Percentiles rank a stretch among this genome's conserved stretches.
These are phyloP conservation scores for Pontederia paniculata DNA, from an alignment of 176 grass and related monocot genomes.

Conservation along the genomic window DNA sequence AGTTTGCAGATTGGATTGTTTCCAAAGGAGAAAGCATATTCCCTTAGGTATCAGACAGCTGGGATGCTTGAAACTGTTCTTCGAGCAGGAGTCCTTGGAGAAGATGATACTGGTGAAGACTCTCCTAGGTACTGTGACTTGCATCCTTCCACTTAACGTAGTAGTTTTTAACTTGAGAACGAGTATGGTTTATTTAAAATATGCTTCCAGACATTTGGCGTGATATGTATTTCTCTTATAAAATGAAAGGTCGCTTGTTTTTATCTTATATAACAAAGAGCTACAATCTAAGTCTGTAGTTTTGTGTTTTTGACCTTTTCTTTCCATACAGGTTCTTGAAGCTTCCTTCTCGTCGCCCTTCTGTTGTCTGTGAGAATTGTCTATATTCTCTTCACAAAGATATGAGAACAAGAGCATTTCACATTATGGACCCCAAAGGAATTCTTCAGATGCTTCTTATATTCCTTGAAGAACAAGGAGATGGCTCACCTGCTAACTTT, in stretches of 20 bases:
- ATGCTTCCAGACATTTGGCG: no score
- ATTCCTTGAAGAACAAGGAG: slow-evolving; percentile 65
- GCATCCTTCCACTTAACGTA: neutral
- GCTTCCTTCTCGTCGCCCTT: slow-evolving; percentile 66
- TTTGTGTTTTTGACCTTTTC: slow-evolving; percentile 4
- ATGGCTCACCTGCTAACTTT: slow-evolving; percentile 19
- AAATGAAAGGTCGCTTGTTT: neutral
- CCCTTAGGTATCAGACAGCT: slow-evolving; percentile 81
- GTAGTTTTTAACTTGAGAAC: neutral
- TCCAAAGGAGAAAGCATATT: slow-evolving; percentile 61
- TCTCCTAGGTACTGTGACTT: slow-evolving; percentile 44
- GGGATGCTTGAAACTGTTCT: slow-evolving; percentile 86
- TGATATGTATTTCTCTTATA: neutral
- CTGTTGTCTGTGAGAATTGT: slow-evolving; percentile 89
- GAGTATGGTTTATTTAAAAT: neutral
- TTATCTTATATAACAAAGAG: no score
- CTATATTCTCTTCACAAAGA: slow-evolving; percentile 76
- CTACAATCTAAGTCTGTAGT: neutral
- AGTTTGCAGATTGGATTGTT: slow-evolving; percentile 87
- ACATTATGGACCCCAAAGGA: slow-evolving; percentile 85
- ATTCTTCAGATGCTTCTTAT: slow-evolving; percentile 69
- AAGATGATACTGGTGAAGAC: slow-evolving; percentile 82
- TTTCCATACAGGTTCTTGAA: slow-evolving; percentile 67
- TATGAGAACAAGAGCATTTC: slow-evolving; percentile 77
- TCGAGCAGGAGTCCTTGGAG: slow-evolving; percentile 75